Evolutionary conservation across 1,284 basidiomycete species (phyloP), one percentile per base, ranked within the genome.

Genomic region (Trichosporon sp.): DNA sequence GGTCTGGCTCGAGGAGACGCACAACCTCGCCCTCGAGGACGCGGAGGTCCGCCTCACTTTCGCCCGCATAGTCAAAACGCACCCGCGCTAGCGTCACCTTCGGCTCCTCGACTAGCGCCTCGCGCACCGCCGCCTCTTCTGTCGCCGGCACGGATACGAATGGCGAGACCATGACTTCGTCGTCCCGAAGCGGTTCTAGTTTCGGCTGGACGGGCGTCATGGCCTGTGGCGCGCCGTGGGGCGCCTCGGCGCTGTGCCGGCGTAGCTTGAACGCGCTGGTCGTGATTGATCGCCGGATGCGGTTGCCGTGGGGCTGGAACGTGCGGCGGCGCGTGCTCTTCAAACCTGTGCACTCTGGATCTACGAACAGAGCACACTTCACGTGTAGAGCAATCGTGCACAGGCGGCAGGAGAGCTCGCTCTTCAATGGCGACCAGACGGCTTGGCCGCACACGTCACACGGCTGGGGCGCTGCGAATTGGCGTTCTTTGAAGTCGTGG

Each of bases 401-500:
- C 9, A 60, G n/a, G 0, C 63, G 62, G 40, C 69, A 70, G 1
- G 67, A 16, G 2, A 63, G 54, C 59, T 70, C 69, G 5, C 56
- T 16, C 29, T 64, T 65, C 49, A 70, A 56, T 1, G 69, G 66
- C 2, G 56, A 40, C 67, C 66, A 70, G 10, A 70, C 61, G 1
- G 33, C 40, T 21, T 68, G 59, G 16, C 59, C 56, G 37, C 69
- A 70, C 5, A 62, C 69, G 49, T 65, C 69, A 46, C 69, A 70
- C 9, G 54, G 60, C 9, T 63, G 46, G 0, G 65, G 64, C 5
- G 64, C 66, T 5, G 69, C 59, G 21, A 65, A 70, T 19, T 36
- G 32, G 25, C 65, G 65, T 7, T 70, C 69, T 57, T 70, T 68
- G 56, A 70, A 66, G 29, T 68, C 65, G 65, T 70, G 69, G 1